phyloP scores from a whole-genome alignment of 2,329 filamentous ascomycete genomes.

The Aspergillus thermomutatus region DNA sequence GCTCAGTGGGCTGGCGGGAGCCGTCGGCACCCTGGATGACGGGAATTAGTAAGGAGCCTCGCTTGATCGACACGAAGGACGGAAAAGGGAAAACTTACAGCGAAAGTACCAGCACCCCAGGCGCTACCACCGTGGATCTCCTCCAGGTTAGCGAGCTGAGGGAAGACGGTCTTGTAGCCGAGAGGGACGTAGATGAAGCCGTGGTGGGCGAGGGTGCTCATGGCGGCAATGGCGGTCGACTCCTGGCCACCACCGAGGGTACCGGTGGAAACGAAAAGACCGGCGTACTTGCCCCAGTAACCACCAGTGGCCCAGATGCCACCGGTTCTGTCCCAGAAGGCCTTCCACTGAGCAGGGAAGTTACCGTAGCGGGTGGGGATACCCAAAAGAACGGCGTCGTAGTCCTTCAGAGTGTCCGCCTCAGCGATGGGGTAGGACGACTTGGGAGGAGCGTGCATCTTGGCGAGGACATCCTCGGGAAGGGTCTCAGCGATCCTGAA shows the following conservation, averaged over 20 bases:
- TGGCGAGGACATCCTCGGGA: conserved; percentile 71
- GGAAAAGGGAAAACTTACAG: conserved; percentile 46
- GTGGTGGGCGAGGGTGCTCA: conserved; percentile 88
- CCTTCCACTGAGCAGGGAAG: conserved; percentile 95
- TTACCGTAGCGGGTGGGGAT: conserved; percentile 96
- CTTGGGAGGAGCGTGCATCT: conserved; percentile 88
- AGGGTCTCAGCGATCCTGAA: conserved; percentile 79
- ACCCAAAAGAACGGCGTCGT: conserved; percentile 88
- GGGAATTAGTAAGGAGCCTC: conserved; percentile 6
- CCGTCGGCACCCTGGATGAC: conserved; percentile 61
- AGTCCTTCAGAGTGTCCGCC: conserved; percentile 62
- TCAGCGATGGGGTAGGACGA: conserved; percentile 62
- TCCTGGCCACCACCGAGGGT: conserved; percentile 89
- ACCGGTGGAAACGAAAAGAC: conserved; percentile 85
- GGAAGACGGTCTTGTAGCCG: conserved; percentile 80
- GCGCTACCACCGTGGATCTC: conserved; percentile 84
- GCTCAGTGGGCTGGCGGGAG: conserved; percentile 70
- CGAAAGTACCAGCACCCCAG: conserved; percentile 93
- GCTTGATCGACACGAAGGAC: neutral
- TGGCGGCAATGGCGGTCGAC: conserved; percentile 71
- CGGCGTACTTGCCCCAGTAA: conserved; percentile 84
- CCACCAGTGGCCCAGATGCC: conserved; percentile 75
- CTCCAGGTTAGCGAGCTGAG: conserved; percentile 63
- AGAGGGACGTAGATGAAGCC: conserved; percentile 96
- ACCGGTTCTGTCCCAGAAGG: conserved; percentile 80